Conservation (phyloP, 129 eudicot genomes). For the Rutidosis leptorrhynchoides region DNA sequence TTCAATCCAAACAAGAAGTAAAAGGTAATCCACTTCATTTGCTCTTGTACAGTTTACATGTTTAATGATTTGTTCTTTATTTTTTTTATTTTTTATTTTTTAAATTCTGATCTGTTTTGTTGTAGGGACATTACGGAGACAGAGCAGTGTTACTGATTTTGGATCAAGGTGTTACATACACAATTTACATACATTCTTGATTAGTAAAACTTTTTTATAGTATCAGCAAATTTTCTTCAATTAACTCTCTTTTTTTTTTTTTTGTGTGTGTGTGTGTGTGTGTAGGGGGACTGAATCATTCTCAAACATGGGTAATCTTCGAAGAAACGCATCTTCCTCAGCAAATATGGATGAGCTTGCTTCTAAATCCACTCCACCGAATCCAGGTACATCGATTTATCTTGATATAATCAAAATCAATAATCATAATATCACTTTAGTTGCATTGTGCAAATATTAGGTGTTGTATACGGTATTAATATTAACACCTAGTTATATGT, state of each 20-base stretch:
- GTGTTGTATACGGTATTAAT: too few relatives aligned
- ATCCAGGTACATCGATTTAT: slow-evolving; percentile 42
- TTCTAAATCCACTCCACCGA: slow-evolving; percentile 38
- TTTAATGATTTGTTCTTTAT: background rate
- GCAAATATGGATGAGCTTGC: slow-evolving; percentile 56
- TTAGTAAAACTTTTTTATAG: background rate
- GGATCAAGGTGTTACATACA: slow-evolving; percentile 51
- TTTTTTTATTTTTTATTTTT: background rate
- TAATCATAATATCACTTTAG: background rate
- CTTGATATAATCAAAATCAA: background rate
- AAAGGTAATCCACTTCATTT: slow-evolving; percentile 40
- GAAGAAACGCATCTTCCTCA: slow-evolving; percentile 70
- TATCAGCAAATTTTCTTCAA: background rate
- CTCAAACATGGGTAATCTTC: slow-evolving; percentile 59
- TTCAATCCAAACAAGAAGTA: slow-evolving; percentile 57
- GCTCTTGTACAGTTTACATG: background rate
- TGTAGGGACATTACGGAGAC: slow-evolving; percentile 73
- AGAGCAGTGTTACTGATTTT: slow-evolving; percentile 74
- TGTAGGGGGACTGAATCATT: slow-evolving; percentile 58
- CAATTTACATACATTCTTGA: background rate
- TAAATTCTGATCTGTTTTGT: background rate
- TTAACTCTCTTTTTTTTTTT: slow-evolving; percentile 16
- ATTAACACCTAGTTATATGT: background rate
- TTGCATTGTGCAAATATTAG: background rate
- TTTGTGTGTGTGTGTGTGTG: too few relatives aligned